A percentile compares a stretch with the other conserved stretches of the same genome.
Conservation (phyloP, 2,329 filamentous ascomycete species). For the Calonectria naviculata region DNA sequence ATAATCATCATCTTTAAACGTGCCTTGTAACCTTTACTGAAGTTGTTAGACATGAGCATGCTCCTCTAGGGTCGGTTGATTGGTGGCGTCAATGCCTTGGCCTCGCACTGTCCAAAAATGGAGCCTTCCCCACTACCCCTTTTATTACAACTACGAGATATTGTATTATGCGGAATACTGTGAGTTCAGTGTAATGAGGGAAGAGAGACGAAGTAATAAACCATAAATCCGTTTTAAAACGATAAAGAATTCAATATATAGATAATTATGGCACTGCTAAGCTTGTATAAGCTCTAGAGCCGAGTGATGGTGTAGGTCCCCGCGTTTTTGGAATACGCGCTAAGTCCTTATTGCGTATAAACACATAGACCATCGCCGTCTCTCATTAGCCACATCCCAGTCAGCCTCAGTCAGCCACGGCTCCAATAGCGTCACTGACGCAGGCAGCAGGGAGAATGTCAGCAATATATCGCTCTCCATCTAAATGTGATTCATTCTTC, state of each 20-base stretch:
- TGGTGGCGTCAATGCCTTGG: no score
- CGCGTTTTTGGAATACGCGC: not conserved
- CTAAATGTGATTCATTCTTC: not conserved
- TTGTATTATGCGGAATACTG: not conserved
- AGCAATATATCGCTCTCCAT: not conserved
- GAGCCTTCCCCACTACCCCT: not conserved
- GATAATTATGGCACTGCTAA: no score
- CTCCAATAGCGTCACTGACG: not conserved
- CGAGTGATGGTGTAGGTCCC: not conserved
- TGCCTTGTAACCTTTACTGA: no score
- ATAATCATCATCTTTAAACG: no score
- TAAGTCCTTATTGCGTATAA: not conserved
- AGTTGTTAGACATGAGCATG: no score
- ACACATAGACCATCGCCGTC: not conserved
- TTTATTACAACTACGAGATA: not conserved
- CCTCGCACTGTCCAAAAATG: no score
- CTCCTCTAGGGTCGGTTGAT: no score
- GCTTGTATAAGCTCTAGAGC: not conserved
- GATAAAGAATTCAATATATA: no score
- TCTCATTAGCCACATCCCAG: not conserved
- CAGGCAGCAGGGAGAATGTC: not conserved
- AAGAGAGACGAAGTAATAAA: not conserved
- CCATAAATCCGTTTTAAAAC: fast-evolving
- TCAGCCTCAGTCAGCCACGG: not conserved
- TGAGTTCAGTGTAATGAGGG: not conserved